Evolutionary conservation across 345 rosid species (phyloP).

Genomic region (Citrus unshiu): DNA sequence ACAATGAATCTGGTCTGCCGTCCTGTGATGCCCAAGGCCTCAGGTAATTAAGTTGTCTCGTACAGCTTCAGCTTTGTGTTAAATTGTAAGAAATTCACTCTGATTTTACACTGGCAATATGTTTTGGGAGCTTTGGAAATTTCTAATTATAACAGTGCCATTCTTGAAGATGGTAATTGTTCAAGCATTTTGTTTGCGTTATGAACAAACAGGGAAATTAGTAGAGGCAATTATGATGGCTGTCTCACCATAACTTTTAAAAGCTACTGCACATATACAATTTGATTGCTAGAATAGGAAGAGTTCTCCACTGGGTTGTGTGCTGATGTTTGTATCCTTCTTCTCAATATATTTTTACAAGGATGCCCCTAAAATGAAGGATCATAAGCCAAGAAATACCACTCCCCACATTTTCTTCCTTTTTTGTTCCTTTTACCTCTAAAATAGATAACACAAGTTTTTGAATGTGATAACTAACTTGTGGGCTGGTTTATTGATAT

Average conservation of each 20-base stretch:
- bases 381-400: background rate
- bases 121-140: background rate
- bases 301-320: background rate
- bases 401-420: too few relatives aligned
- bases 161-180: background rate
- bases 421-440: too few relatives aligned
- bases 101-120: background rate
- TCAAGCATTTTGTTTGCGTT: background rate
- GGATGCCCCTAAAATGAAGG: background rate
- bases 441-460: background rate
- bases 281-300: background rate
- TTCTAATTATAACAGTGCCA: background rate
- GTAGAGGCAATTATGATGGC: background rate
- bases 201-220: background rate
- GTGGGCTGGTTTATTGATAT: background rate
- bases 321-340: background rate
- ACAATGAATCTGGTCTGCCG: constrained; percentile 35
- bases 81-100: background rate
- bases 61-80: background rate
- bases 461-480: background rate
- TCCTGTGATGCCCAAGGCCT: constrained; percentile 35
- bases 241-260: background rate
- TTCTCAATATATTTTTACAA: background rate
- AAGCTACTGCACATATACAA: background rate
- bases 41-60: constrained; percentile 29